Percentiles rank a stretch among this genome's conserved stretches.
These are phyloP conservation scores for Lyophyllum atratum DNA, from an alignment of 768 basidiomycete genomes.

Conservation along the genomic window DNA sequence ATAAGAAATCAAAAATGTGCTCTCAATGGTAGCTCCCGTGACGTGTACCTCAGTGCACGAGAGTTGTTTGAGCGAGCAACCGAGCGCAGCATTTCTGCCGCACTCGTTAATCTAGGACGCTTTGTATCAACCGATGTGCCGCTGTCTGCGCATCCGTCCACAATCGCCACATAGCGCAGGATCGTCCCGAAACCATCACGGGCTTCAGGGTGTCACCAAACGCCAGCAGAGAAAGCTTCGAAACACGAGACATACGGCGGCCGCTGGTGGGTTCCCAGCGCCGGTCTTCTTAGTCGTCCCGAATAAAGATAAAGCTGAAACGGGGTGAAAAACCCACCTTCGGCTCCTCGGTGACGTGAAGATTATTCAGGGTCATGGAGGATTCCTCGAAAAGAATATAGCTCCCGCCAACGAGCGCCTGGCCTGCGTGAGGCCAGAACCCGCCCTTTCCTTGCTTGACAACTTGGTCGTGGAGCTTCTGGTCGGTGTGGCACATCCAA, in stretches of 20 bases:
- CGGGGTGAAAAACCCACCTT: conserved; percentile 55
- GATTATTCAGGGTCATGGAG: conserved; percentile 52
- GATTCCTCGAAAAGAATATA: conserved; percentile 79
- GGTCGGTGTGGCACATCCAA: conserved; percentile 97
- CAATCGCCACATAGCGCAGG: conserved; percentile 20
- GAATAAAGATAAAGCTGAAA: conserved; percentile 7
- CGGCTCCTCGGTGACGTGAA: conserved; percentile 42
- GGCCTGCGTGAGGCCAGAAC: conserved; percentile 75
- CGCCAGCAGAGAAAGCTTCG: conserved; percentile 17
- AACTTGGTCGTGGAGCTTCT: conserved; percentile 75
- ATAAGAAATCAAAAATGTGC: conserved; percentile 50
- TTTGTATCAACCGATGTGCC: conserved; percentile 89
- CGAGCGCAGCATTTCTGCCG: conserved; percentile 17
- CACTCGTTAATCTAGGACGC: conserved; percentile 72
- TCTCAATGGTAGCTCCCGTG: conserved; percentile 89
- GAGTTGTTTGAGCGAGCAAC: conserved; percentile 87
- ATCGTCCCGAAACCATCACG: conserved; percentile 53
- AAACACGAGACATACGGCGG: conserved; percentile 34
- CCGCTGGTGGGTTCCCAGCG: conserved; percentile 76
- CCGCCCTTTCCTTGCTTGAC: conserved; percentile 58
- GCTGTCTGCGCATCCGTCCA: conserved; percentile 25
- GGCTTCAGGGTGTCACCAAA: conserved; percentile 46
- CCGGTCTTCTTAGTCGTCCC: conserved; percentile 94
- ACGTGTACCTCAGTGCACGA: conserved; percentile 67
- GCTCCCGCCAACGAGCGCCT: conserved; percentile 87